phyloP scores from a whole-genome alignment of 2,329 filamentous ascomycete genomes.

The Monilinia vaccinii-corymbosi region DNA sequence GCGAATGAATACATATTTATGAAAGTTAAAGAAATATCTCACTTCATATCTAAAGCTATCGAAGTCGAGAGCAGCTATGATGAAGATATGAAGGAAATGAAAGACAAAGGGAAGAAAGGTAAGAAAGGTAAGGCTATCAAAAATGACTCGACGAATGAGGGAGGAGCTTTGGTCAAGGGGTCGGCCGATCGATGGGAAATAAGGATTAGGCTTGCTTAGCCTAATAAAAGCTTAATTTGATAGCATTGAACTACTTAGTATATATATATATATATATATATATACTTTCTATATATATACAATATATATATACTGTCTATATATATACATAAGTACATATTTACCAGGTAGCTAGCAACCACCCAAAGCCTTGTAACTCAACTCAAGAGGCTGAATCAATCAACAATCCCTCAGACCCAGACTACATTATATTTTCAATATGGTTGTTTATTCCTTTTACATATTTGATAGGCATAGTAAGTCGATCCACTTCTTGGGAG shows the following conservation, averaged over 20 bases:
- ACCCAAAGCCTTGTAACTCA: not conserved
- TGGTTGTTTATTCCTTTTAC: conserved; percentile 97
- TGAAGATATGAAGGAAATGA: not conserved
- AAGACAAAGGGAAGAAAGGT: not conserved
- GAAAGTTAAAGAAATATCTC: not conserved
- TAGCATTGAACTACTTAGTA: too few species aligned
- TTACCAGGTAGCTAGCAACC: not conserved
- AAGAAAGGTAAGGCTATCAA: conserved; percentile 1
- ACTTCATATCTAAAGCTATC: conserved; percentile 6
- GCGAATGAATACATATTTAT: conserved; percentile 17
- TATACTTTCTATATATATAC: too few species aligned
- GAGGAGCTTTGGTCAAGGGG: conserved; percentile 5
- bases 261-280: too few species aligned
- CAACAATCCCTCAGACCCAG: not conserved
- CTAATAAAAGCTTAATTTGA: conserved; percentile 6
- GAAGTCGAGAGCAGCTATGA: not conserved
- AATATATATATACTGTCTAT: too few species aligned
- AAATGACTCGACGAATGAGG: conserved; percentile 1
- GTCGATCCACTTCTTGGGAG: conserved; percentile 23
- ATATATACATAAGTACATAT: too few species aligned
- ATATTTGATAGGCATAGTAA: conserved; percentile 98
- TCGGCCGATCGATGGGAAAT: not conserved
- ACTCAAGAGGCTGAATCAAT: not conserved
- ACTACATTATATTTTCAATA: conserved; percentile 31
- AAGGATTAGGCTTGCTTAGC: not conserved